These are phyloP conservation scores for Excoecaria agallocha DNA, from an alignment of 345 rosid genomes.

Conservation along the genomic window DNA sequence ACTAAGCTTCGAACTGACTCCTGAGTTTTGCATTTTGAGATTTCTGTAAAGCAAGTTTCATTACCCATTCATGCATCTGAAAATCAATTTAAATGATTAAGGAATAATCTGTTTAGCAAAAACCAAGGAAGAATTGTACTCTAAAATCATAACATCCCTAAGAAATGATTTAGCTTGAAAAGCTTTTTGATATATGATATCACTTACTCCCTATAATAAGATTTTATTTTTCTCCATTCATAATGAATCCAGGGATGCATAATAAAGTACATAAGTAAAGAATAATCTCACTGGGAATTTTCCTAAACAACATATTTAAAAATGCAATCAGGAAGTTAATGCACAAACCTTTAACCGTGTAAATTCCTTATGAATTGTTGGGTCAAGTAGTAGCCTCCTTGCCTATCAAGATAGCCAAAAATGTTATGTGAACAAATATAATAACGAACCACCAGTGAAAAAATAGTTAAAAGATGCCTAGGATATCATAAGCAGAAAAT, in stretches of 20 bases:
- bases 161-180: background rate
- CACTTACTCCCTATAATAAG: too few species aligned
- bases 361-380: conserved; percentile 94
- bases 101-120: too few species aligned
- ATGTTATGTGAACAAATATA: background rate
- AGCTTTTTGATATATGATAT: background rate
- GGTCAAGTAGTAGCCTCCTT: conserved; percentile 88
- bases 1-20: conserved; percentile 81
- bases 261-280: conserved; percentile 6
- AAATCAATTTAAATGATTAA: conserved; percentile 23
- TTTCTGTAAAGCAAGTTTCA: conserved; percentile 86
- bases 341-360: conserved; percentile 77
- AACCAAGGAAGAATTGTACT: too few species aligned
- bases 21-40: conserved; percentile 78
- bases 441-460: background rate
- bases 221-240: background rate
- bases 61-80: conserved; percentile 78
- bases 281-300: background rate
- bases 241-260: background rate
- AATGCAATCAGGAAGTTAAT: background rate
- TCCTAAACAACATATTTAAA: conserved; percentile 1
- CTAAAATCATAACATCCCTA: too few species aligned
- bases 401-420: conserved; percentile 49
- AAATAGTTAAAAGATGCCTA: background rate
- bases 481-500: background rate